These are phyloP conservation scores for Thermomyces lanuginosus DNA, from an alignment of 2,329 filamentous ascomycete genomes.

Conservation along the genomic window DNA sequence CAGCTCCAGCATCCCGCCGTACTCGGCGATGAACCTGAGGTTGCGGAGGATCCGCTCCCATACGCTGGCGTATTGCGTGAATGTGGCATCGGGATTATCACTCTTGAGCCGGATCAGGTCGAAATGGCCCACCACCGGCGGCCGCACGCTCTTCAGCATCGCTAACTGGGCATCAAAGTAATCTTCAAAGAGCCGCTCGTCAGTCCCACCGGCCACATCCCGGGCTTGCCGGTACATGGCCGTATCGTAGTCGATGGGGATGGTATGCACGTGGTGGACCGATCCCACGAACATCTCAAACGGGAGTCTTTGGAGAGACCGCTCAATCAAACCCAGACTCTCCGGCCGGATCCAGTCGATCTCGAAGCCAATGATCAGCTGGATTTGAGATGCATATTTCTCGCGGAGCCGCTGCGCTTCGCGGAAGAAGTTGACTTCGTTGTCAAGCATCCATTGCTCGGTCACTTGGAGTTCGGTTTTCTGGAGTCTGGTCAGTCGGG, in stretches of 20 bases:
- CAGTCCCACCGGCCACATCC: constrained; percentile 39
- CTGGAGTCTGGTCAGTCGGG: constrained; percentile 13
- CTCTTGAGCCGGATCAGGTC: constrained; percentile 77
- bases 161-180: constrained; percentile 80
- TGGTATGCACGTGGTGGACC: constrained; percentile 70
- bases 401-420: constrained; percentile 59
- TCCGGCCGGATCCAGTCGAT: constrained; percentile 73
- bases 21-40: constrained; percentile 49
- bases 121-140: constrained; percentile 79
- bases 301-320: constrained; percentile 41
- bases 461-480: constrained; percentile 10
- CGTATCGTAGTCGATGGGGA: constrained; percentile 77
- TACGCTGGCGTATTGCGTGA: constrained; percentile 43
- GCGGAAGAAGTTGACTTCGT: constrained; percentile 47
- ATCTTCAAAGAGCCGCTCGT: constrained; percentile 58
- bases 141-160: constrained; percentile 58
- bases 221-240: constrained; percentile 51
- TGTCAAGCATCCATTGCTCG: constrained; percentile 26
- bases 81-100: constrained; percentile 46
- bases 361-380: constrained; percentile 80
- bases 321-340: constrained; percentile 43
- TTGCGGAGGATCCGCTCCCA: constrained; percentile 65
- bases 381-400: constrained; percentile 54
- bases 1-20: constrained; percentile 73
- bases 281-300: constrained; percentile 89